A percentile compares a stretch with the other conserved stretches of the same genome.
Conservation (phyloP, 108 stramenopile genomes). For the Epithemia pelagica region DNA sequence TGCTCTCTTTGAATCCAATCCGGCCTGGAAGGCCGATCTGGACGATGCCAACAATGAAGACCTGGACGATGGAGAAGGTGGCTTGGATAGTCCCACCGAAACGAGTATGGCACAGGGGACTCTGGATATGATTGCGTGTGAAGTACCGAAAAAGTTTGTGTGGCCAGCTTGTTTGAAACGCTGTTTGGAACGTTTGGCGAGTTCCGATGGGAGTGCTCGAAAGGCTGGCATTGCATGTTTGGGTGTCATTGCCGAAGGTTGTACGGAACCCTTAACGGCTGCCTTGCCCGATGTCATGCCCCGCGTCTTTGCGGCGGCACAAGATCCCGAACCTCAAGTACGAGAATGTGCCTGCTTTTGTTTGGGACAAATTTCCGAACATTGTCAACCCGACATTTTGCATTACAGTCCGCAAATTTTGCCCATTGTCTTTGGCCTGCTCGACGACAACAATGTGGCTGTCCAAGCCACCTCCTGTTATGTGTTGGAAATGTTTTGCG, state of each 20-base stretch:
- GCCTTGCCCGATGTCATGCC: conserved; percentile 77
- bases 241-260: conserved; percentile 95
- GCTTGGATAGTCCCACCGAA: conserved; percentile 75
- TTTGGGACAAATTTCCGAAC: conserved; percentile 93
- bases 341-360: conserved; percentile 97
- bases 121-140: conserved; percentile 93
- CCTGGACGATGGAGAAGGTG: conserved; percentile 62
- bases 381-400: conserved; percentile 97
- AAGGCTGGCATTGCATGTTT: conserved; percentile 95
- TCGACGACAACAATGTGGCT: conserved; percentile 85
- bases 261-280: conserved; percentile 74
- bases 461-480: conserved; percentile 94
- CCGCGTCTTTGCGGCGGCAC: conserved; percentile 69
- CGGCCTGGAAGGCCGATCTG: conserved; percentile 75
- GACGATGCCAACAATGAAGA: conserved; percentile 56
- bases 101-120: conserved; percentile 94
- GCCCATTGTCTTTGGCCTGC: conserved; percentile 87
- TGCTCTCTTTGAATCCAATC: conserved; percentile 89
- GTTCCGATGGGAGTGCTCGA: conserved; percentile 66
- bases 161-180: conserved; percentile 83
- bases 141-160: conserved; percentile 92
- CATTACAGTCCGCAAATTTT: conserved; percentile 83
- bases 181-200: conserved; percentile 74
- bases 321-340: conserved; percentile 80
- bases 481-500: conserved; percentile 98